Base-by-base conservation (phyloP, 371 early-diverging fungal genomes). In the Rhizopus delemar region DNA sequence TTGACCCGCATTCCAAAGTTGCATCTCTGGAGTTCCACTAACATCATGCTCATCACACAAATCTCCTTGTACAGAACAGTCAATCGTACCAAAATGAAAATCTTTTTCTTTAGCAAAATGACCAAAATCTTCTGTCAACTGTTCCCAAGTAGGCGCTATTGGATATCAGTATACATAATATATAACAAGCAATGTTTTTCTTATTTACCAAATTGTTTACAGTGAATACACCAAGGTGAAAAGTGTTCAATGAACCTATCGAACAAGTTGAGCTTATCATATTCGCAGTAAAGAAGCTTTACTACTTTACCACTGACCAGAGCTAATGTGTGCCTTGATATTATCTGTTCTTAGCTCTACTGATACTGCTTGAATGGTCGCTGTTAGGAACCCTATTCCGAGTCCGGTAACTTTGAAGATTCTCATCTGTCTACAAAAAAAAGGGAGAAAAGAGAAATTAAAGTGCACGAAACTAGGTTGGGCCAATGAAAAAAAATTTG, bases 11-110 rank as follows among this genome's bases (percentile, higher is more conserved):
- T 73, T 67, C 70, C 82, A 92, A 68, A 90, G 65, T 51, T 86
- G 78, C 45, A 93, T 35, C 0, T 85, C 82, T 5, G 93, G 93
- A 57, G 79, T 88, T 0, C 71, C 73, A 0, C 45, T 59, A 8
- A 91, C 74, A 2, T 70, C 46, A 56, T 91, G 82, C 13, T 77
- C 79, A n/a, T 75, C 65, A 61, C 92, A 91, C 29, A 90, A 65
- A 51, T 87, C 80, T 38, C 86, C 83, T 59, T 87, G 81, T n/a
- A 77, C 66, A 0, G 82, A 68, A 62, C 95, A 95, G 62, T 94
- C 87, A 55, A 93, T 86, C 49, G 89, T 86, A 22, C 82, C 92
- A 66, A 95, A 78, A 59, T 83, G 75, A 53, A 93, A 79, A 39
- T 81, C 63, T 51, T 70, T 72, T 6, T 65, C 68, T 2, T 46